Base-by-base conservation (phyloP, 1,139 yeast species). In the Nadsonia starkeyi-henricii region DNA sequence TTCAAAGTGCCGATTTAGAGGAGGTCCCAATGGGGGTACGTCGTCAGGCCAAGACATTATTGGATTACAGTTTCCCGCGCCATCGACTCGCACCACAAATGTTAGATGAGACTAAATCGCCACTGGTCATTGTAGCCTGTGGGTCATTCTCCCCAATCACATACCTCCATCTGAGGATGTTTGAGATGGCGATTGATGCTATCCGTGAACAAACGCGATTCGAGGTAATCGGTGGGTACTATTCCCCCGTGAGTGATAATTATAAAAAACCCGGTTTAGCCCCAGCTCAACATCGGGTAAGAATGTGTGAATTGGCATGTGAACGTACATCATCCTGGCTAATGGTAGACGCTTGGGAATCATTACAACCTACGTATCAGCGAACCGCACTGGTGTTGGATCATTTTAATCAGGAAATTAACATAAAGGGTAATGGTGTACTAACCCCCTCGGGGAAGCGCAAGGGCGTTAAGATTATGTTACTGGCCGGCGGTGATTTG, bases 271-370 rank as follows among this genome's bases (percentile, higher is more conserved):
- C 86, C 47, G 99, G 99, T 0, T 71, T 91, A 50, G 97, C 98
- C 0, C 78, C 85, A 0, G 77, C 97, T 0, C 74, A 72, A 54
- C 96, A 91, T 65, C 75, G 99, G 51, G 98, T 91, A 12, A 73
- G 97, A 50, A 91, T 91, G 98, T 89, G 98, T 66, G 97, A 93
- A 64, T 72, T 91, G 62, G 98, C 97, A 0, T 89, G 98, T 66
- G 98, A 91, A 62, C 75, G 98, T 59, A 91, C 99, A 0, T 81
- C 94, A 2, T 80, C 93, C 23, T 91, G 99, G 97, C 73, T 93
- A 46, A 93, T 91, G 97, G 98, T 91, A 21, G 99, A 91, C 65
- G 96, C 97, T 0, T 91, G 99, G 99, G 99, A 91, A 66, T 83
- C 95, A 5, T 71, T 91, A 52, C 98, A 93, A 64, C 85, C 88